These are phyloP conservation scores for Anthracocystis panici-leucophaei DNA, from an alignment of 1,284 basidiomycete species.

Conservation along the genomic window DNA sequence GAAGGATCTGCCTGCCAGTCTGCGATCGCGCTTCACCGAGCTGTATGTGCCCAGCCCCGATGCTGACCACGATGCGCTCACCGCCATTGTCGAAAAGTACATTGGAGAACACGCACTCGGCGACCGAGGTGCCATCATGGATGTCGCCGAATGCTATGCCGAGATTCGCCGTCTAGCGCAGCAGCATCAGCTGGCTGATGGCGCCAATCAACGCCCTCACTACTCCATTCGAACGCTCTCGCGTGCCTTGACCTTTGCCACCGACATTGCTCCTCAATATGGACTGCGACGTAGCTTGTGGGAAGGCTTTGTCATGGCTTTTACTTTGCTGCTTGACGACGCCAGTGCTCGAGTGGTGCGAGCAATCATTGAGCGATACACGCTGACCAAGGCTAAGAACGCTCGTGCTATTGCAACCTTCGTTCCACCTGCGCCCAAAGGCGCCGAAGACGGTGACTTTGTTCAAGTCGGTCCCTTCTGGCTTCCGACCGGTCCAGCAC, in stretches of 20 bases:
- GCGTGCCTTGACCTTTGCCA: constrained; percentile 89
- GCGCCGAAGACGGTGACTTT: constrained; percentile 31
- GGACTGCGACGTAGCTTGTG: constrained; percentile 85
- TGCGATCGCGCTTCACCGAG: constrained; percentile 93
- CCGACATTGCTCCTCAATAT: constrained; percentile 82
- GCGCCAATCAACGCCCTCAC: constrained; percentile 93
- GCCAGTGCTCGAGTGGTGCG: constrained; percentile 80
- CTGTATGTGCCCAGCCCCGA: constrained; percentile 95
- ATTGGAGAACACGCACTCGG: constrained; percentile 85
- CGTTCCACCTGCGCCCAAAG: constrained; percentile 56
- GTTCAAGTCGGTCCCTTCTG: constrained; percentile 93
- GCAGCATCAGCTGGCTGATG: constrained; percentile 88
- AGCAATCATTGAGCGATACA: constrained; percentile 79
- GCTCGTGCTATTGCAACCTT: constrained; percentile 63
- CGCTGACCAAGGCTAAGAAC: constrained; percentile 87
- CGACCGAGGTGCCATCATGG: constrained; percentile 88
- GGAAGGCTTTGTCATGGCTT: constrained; percentile 97
- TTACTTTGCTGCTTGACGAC: constrained; percentile 91
- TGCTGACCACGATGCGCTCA: constrained; percentile 87
- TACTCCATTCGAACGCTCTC: constrained; percentile 97
- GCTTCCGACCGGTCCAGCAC: constrained; percentile 80
- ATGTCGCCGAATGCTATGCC: constrained; percentile 90
- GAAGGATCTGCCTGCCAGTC: constrained; percentile 90
- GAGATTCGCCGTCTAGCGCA: constrained; percentile 84
- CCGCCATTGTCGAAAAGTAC: constrained; percentile 89